Evolutionary conservation across 352 stramenopile genomes (phyloP).

Genomic region (Thalassiosira pacifica): DNA sequence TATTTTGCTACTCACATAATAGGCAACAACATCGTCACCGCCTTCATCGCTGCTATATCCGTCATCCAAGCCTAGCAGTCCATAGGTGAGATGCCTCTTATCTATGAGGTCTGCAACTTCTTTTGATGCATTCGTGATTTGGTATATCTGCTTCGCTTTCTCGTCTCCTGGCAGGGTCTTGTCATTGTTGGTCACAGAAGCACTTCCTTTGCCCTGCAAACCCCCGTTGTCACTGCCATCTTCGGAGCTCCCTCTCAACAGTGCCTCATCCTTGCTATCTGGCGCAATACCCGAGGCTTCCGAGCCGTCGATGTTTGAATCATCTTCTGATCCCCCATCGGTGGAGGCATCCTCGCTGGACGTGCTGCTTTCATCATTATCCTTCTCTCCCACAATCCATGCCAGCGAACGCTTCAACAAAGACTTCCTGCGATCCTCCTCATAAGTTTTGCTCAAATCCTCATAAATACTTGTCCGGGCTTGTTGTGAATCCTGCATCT

Average conservation of each 20-base stretch:
- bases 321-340: slow-evolving; percentile 57
- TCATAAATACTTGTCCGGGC: slow-evolving; percentile 78
- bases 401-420: slow-evolving; percentile 69
- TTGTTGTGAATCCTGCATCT: slow-evolving; percentile 71
- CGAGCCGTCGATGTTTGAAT: slow-evolving; percentile 76
- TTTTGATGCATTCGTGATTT: slow-evolving; percentile 2
- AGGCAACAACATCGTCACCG: slow-evolving; percentile 84
- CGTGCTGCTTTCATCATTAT: slow-evolving; percentile 64
- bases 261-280: slow-evolving; percentile 84
- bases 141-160: background rate
- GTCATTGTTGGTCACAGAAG: background rate
- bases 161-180: background rate
- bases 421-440: slow-evolving; percentile 75
- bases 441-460: slow-evolving; percentile 74
- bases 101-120: slow-evolving; percentile 33
- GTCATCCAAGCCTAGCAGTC: slow-evolving; percentile 83
- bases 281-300: slow-evolving; percentile 72
- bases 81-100: slow-evolving; percentile 72
- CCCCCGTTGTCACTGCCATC: slow-evolving; percentile 20
- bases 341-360: slow-evolving; percentile 53
- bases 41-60: slow-evolving; percentile 88
- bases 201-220: slow-evolving; percentile 3
- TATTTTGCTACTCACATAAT: slow-evolving; percentile 66
- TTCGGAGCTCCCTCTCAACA: slow-evolving; percentile 39
- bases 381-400: slow-evolving; percentile 49